Evolutionary conservation across 371 early-diverging fungal genomes (phyloP).

Genomic region (Sporodiniella umbellata): DNA sequence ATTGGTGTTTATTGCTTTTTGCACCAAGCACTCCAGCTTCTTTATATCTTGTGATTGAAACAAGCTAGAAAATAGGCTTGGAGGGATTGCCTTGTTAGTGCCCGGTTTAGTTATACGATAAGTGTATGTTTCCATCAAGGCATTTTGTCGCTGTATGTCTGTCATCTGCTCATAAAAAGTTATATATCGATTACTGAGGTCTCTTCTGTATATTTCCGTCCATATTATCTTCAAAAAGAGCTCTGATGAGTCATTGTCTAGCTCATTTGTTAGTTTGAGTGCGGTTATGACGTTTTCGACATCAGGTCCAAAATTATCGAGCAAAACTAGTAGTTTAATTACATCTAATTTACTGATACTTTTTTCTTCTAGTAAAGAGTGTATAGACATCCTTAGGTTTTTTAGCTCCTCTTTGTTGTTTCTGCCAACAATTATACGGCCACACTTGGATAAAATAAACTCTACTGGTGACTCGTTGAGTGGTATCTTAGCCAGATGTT

Average conservation of each 20-base stretch:
- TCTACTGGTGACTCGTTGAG: background rate
- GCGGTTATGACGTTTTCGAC: background rate
- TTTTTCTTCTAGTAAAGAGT: background rate
- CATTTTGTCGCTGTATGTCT: background rate
- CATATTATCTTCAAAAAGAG: background rate
- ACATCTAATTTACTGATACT: background rate
- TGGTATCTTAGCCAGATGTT: background rate
- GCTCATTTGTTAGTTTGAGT: background rate
- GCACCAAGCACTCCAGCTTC: background rate
- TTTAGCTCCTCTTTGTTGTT: background rate
- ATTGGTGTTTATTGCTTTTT: background rate
- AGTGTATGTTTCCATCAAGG: slow-evolving; percentile 1
- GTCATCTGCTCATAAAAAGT: background rate
- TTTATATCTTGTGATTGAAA: background rate
- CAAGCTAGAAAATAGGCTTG: background rate
- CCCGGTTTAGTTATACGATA: background rate
- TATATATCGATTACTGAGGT: background rate
- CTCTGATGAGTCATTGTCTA: background rate
- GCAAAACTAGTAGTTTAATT: background rate
- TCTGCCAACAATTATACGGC: background rate
- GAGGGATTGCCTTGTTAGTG: background rate
- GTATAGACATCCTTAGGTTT: background rate
- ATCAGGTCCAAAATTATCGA: slow-evolving; percentile 1
- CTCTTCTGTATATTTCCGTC: background rate
- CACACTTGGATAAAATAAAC: background rate